Evolutionary conservation across 768 basidiomycete species (phyloP).

Genomic region (Austroboletus festivus): DNA sequence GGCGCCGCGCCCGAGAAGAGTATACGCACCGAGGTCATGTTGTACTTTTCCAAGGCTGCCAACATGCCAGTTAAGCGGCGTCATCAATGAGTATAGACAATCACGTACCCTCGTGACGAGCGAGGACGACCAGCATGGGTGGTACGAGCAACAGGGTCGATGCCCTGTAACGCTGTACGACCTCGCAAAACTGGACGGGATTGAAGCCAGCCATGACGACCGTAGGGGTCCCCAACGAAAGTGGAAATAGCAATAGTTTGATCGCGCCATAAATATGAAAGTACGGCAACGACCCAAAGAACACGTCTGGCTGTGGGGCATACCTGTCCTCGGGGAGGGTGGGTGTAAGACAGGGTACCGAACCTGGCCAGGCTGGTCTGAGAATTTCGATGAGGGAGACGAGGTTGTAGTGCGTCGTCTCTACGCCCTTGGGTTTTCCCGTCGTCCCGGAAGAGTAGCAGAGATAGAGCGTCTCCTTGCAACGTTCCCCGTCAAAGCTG

Average conservation of each 20-base stretch:
- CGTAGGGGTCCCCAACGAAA: conserved; percentile 47
- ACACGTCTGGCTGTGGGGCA: conserved; percentile 36
- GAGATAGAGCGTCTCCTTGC: conserved; percentile 59
- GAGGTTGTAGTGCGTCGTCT: conserved; percentile 70
- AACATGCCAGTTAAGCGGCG: neutral
- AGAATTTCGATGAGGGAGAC: conserved; percentile 56
- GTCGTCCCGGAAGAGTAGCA: conserved; percentile 73
- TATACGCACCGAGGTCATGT: conserved; percentile 55
- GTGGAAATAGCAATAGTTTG: conserved; percentile 60
- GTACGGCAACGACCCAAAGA: conserved; percentile 65
- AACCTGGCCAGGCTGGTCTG: conserved; percentile 39
- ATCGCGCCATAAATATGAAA: conserved; percentile 55
- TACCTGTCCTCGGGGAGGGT: neutral
- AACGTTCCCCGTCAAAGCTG: conserved; percentile 47
- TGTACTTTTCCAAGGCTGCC: conserved; percentile 57
- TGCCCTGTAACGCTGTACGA: conserved; percentile 63
- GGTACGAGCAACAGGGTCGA: conserved; percentile 66
- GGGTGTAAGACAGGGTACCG: conserved; percentile 30
- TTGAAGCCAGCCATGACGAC: conserved; percentile 71
- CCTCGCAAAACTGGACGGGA: conserved; percentile 59
- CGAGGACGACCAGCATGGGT: conserved; percentile 76
- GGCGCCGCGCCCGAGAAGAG: conserved; percentile 82
- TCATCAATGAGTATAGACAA: no score
- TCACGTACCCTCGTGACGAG: conserved; percentile 61
- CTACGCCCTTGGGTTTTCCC: conserved; percentile 72